Evolutionary conservation across 495 filamentous ascomycete genomes (phyloP).

Genomic region (Elaphomyces granulatus): DNA sequence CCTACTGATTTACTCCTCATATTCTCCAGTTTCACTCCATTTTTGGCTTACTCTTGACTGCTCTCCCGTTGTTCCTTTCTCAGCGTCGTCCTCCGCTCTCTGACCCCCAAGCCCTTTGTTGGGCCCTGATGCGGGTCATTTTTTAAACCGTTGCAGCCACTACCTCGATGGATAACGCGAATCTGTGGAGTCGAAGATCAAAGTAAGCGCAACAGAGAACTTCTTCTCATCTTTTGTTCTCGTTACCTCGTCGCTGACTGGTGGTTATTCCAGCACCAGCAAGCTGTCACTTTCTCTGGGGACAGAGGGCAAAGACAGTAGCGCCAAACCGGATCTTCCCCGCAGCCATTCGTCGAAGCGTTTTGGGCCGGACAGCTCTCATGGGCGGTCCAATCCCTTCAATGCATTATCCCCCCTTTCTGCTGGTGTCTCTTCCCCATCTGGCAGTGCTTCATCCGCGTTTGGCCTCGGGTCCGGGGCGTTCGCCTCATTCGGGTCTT

Average conservation of each 20-base stretch:
- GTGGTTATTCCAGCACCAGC: conserved; percentile 42
- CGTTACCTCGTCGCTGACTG: conserved; percentile 2
- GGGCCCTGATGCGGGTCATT: conserved; percentile 26
- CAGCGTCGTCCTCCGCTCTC: conserved; percentile 13
- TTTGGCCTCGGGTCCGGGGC: conserved; percentile 91
- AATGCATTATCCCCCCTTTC: conserved; percentile 60
- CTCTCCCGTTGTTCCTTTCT: conserved; percentile 16
- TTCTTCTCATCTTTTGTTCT: not conserved
- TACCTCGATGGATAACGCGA: conserved; percentile 48
- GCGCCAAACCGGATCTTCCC: conserved; percentile 46
- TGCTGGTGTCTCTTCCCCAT: conserved; percentile 66
- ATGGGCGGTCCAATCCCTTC: conserved; percentile 76
- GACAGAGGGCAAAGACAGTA: conserved; percentile 40
- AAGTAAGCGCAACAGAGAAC: conserved; percentile 48
- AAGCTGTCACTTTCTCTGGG: conserved; percentile 83
- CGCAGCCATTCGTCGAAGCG: conserved; percentile 55
- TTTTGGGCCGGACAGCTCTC: conserved; percentile 62
- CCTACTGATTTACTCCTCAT: too few relatives aligned
- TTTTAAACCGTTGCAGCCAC: conserved; percentile 27
- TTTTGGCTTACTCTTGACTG: conserved; percentile 14
- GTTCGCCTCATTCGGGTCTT: conserved; percentile 88
- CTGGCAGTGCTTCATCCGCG: conserved; percentile 72
- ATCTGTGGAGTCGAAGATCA: conserved; percentile 81
- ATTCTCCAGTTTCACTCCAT: conserved; percentile 8
- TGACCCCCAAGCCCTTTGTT: conserved; percentile 18